Evolutionary conservation across 495 filamentous ascomycete species (phyloP), one percentile per base, ranked within the genome.

Genomic region (Collariella sp.): DNA sequence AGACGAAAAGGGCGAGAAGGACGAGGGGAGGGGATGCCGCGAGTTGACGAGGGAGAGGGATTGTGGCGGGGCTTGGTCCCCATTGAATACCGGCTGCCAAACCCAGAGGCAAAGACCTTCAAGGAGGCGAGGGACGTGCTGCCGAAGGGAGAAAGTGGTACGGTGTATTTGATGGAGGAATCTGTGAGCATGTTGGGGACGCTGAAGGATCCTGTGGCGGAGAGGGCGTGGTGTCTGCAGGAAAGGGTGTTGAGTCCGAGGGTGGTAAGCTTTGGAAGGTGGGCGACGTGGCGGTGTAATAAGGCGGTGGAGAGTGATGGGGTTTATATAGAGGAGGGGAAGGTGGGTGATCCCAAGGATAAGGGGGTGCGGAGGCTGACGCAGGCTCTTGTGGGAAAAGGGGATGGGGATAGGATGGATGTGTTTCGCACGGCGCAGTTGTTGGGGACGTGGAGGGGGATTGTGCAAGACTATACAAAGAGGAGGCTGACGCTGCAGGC

Each of bases 381-480:
- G 26, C 13, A 22, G 16, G 24, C 50, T 13, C 11, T 26, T 31
- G 26, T 9, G 23, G 16, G 23, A n/a, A n/a, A n/a, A n/a, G n/a
- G n/a, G n/a, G n/a, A n/a, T n/a, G n/a, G n/a, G n/a, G n/a, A n/a
- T n/a, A n/a, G n/a, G n/a, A 6, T 35, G 12, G 23, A 44, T 5
- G 5, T 11, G 2, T 20, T 35, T 13, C 36, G 50, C 38, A n/a
- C n/a, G 19, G 23, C 50, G 10, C 29, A 35, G 40, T n/a, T 59
- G 13, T n/a, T 54, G 10, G 31, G 3, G n/a, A 31, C 50, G 15
- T 66, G 68, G 61, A 47, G 54, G 31, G 56, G 60, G 59, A 59
- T 64, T 22, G 57, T 59, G 13, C 52, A 64, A 41, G 58, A 60
- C 10, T 66, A 66, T 20, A 66, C 50, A 1, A 50, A 50, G 51